phyloP scores from a whole-genome alignment of 192 early-diverging fungal genomes.

The Podila horticola region DNA sequence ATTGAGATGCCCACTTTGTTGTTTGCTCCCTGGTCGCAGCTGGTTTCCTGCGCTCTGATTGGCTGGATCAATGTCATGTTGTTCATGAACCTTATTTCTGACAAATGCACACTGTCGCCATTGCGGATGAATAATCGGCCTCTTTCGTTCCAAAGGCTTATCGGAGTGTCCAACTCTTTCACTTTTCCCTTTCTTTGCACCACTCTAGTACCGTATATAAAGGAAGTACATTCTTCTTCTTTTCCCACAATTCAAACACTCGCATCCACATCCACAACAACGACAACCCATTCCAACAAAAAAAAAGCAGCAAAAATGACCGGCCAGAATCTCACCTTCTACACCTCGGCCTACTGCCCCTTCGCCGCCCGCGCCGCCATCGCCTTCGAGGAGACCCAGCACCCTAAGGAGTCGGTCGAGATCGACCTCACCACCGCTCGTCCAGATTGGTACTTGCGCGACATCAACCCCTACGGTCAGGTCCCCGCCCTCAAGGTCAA shows the following conservation, averaged over 20 bases:
- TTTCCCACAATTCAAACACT: neutral
- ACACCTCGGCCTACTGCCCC: conserved; percentile 62
- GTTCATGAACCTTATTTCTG: no score
- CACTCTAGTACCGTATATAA: no score
- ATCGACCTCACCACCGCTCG: conserved; percentile 60
- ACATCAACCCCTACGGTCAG: conserved; percentile 71
- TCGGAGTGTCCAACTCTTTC: no score
- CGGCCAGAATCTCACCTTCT: conserved; percentile 57
- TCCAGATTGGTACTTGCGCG: conserved; percentile 34
- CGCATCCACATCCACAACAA: conserved; percentile 1
- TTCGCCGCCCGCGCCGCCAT: conserved; percentile 73
- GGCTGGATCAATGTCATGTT: no score
- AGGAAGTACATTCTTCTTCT: no score
- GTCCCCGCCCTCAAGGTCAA: conserved; percentile 66
- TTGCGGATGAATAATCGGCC: no score
- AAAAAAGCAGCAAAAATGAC: conserved; percentile 8
- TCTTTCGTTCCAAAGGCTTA: no score
- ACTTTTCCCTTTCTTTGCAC: no score
- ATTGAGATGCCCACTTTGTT: no score
- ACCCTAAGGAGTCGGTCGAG: conserved; percentile 57
- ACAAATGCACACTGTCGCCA: no score
- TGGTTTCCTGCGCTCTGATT: no score
- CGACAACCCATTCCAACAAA: neutral
- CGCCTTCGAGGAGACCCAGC: conserved; percentile 66
- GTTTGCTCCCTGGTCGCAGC: no score